Percentiles rank a stretch among this genome's conserved stretches.
These are phyloP conservation scores for Epichloe amarillans DNA, from an alignment of 2,329 filamentous ascomycete species.

Conservation along the genomic window DNA sequence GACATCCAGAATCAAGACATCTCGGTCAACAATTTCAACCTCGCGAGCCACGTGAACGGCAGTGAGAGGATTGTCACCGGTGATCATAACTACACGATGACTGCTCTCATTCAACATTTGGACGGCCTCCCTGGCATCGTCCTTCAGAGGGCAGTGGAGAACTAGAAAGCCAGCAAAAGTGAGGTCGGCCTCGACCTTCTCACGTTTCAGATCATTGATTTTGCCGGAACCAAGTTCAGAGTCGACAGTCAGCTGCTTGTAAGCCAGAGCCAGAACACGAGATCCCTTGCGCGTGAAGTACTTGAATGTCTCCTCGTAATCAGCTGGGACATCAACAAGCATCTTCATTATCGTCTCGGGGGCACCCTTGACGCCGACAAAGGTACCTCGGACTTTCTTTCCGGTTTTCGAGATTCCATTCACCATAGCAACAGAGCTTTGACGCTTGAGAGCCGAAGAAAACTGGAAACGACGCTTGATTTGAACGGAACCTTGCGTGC, in stretches of 20 bases:
- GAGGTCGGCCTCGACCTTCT: slow-evolving; percentile 74
- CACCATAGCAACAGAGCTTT: slow-evolving; percentile 85
- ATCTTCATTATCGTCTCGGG: slow-evolving; percentile 95
- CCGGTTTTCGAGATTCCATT: slow-evolving; percentile 59
- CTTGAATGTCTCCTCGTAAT: slow-evolving; percentile 98
- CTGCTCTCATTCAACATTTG: slow-evolving; percentile 98
- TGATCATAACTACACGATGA: slow-evolving; percentile 98
- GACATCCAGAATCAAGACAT: slow-evolving; percentile 86
- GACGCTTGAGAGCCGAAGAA: slow-evolving; percentile 88
- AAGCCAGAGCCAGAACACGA: slow-evolving; percentile 83
- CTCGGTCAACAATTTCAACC: slow-evolving; percentile 94
- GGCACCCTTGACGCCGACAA: slow-evolving; percentile 95
- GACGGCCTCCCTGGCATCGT: slow-evolving; percentile 86
- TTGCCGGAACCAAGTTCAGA: slow-evolving; percentile 68
- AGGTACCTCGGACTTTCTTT: slow-evolving; percentile 69
- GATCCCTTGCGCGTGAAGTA: slow-evolving; percentile 94
- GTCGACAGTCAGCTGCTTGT: slow-evolving; percentile 77
- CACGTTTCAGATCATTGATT: slow-evolving; percentile 89
- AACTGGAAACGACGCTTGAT: slow-evolving; percentile 97
- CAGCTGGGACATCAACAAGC: slow-evolving; percentile 65
- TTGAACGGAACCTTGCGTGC: slow-evolving; percentile 59
- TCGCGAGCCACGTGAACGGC: slow-evolving; percentile 90
- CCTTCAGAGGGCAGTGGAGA: slow-evolving; percentile 88
- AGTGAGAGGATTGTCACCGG: slow-evolving; percentile 92
- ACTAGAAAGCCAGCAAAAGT: slow-evolving; percentile 92